Conservation (phyloP, 176 grass and related monocot species). For the Musa beccarii region DNA sequence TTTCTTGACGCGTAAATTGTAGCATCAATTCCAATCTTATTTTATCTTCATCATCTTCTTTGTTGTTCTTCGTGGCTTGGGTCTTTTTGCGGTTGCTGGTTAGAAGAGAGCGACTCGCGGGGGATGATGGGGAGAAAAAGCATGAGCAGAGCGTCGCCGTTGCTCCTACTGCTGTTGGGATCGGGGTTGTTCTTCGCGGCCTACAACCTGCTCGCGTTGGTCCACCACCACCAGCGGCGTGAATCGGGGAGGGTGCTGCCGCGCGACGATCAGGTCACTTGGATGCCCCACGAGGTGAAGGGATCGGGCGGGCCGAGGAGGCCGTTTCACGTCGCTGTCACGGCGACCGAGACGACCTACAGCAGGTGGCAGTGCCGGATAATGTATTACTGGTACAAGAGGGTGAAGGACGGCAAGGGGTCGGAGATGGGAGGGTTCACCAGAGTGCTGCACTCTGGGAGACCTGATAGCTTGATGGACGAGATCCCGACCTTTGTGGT, state of each 20-base stretch:
- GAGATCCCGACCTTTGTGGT: conserved; percentile 96
- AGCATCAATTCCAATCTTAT: no score
- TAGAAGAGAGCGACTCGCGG: no score
- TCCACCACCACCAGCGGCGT: conserved; percentile 27
- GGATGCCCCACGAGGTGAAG: conserved; percentile 23
- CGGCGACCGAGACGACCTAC: conserved; percentile 46
- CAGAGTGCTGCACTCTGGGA: conserved; percentile 71
- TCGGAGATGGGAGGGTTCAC: conserved; percentile 90
- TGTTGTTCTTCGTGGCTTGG: background rate
- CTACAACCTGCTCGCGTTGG: conserved; percentile 66
- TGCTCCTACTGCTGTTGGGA: conserved; percentile 38
- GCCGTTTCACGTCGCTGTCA: conserved; percentile 77
- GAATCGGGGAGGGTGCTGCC: conserved; percentile 27
- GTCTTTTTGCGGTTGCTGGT: background rate
- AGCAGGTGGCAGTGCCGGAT: conserved; percentile 78
- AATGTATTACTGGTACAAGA: conserved; percentile 95
- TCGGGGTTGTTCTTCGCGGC: conserved; percentile 54
- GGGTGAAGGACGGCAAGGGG: conserved; percentile 34
- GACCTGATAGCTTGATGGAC: conserved; percentile 55
- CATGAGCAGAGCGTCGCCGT: conserved; percentile 40
- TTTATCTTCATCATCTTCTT: no score
- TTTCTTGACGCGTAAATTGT: no score
- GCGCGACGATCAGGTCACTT: conserved; percentile 35
- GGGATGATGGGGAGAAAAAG: conserved; percentile 11
- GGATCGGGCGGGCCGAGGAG: conserved; percentile 16